These are phyloP conservation scores for Sporisorium sorghi DNA, from an alignment of 1,284 basidiomycete genomes.

Conservation along the genomic window DNA sequence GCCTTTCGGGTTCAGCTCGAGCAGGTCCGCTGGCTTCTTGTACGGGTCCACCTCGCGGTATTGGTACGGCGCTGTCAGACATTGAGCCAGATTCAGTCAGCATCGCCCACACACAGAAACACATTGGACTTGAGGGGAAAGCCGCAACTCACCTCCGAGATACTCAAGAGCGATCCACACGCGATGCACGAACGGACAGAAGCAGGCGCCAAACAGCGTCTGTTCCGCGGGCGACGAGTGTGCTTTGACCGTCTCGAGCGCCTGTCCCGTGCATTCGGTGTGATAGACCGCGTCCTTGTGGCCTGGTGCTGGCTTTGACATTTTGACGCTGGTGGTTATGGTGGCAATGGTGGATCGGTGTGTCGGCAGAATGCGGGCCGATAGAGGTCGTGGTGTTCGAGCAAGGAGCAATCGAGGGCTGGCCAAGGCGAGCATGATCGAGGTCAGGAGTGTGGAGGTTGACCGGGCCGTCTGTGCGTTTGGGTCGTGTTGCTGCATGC, in stretches of 20 bases:
- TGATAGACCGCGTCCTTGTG: constrained; percentile 52
- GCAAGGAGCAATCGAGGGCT: neutral
- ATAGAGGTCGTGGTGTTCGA: neutral
- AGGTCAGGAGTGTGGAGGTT: constrained; percentile 19
- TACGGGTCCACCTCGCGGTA: constrained; percentile 82
- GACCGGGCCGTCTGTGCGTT: constrained; percentile 3
- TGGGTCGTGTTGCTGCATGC: constrained; percentile 15
- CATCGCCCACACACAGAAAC: too few species aligned
- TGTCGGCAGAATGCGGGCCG: neutral
- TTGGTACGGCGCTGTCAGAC: constrained; percentile 34
- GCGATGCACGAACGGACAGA: constrained; percentile 79
- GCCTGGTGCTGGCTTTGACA: constrained; percentile 48
- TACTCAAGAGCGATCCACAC: constrained; percentile 78
- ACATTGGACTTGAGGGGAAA: too few species aligned
- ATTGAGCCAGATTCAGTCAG: constrained; percentile 33
- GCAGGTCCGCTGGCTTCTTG: constrained; percentile 80
- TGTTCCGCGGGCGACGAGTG: constrained; percentile 70
- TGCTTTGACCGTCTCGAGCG: constrained; percentile 74
- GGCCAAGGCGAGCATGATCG: constrained; percentile 2
- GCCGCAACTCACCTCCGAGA: constrained; percentile 23
- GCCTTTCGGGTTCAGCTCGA: constrained; percentile 82
- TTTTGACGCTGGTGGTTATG: constrained; percentile 13
- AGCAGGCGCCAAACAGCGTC: constrained; percentile 77
- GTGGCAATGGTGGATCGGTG: neutral
- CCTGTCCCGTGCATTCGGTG: constrained; percentile 74